Percentiles rank a stretch among this genome's conserved stretches.
Conservation (phyloP, 78 protist species). For the Chrysochromulina tobinii region DNA sequence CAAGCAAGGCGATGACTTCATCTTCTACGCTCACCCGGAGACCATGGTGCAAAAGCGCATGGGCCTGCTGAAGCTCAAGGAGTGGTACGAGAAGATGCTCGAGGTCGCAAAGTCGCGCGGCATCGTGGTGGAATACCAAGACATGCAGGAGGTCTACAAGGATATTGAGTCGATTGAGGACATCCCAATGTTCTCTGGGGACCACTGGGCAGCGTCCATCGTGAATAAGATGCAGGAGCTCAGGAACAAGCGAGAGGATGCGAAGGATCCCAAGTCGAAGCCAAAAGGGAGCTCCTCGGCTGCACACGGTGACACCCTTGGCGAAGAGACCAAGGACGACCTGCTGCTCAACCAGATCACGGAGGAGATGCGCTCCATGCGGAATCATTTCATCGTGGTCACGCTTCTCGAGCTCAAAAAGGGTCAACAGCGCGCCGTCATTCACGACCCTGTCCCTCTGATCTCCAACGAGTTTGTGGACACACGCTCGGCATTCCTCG, state of each 20-base stretch:
- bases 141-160: slow-evolving; percentile 21
- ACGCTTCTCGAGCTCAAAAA: background rate
- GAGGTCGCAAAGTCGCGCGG: background rate
- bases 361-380: slow-evolving; percentile 30
- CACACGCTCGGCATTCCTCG: slow-evolving; percentile 3
- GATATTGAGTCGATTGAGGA: background rate
- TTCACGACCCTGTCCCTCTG: background rate
- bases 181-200: slow-evolving; percentile 24
- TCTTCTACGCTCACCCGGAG: slow-evolving; percentile 63
- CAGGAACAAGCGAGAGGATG: background rate
- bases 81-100: slow-evolving; percentile 24
- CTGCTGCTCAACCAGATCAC: background rate
- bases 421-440: background rate
- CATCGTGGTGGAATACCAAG: slow-evolving; percentile 11
- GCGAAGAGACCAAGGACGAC: background rate
- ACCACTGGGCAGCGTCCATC: slow-evolving; percentile 24
- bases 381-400: slow-evolving; percentile 27
- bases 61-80: slow-evolving; percentile 24
- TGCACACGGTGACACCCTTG: background rate
- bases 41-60: background rate
- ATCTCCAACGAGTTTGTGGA: background rate
- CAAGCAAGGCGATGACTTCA: slow-evolving; percentile 66
- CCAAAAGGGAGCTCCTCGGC: background rate
- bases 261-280: background rate
- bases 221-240: background rate